Base-by-base conservation (phyloP, 371 early-diverging fungal species). In the Apophysomyces ossiformis region DNA sequence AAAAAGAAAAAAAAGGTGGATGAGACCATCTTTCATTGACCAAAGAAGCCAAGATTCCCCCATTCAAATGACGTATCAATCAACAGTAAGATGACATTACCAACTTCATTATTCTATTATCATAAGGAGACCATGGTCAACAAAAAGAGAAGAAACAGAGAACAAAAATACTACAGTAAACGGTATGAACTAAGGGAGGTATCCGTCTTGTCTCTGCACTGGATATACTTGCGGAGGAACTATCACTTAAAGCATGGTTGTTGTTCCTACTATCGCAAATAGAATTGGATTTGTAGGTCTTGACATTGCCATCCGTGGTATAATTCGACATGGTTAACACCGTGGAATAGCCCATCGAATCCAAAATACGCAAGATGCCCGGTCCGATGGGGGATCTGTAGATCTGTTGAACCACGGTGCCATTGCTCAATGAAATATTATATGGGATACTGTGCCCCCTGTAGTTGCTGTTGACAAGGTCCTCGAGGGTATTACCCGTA, bases 331-430 rank as follows among this genome's bases (percentile, higher is more conserved):
- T 68, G 1, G 78, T 81, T 9, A 81, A 37, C 4, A 76, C 73
- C 2, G 81, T 81, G 0, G 78, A 78, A 41, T 83, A 83, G 1
- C 81, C 81, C 44, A 83, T 77, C 0, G 79, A 73, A 43, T 83
- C 81, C 8, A 83, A 50, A 8, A 83, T 76, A 5, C 80, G 67
- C 57, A 83, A 50, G 7, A 83, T 74, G 11, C 81, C 83, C 8
- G 83, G 83, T 2, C 83, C 83, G 41, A 83, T 78, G 4, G 83
- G 72, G 2, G 78, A 83, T 8, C 39, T 41, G 54, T 83, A 83
- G 3, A n/a, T 35, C 9, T 46, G 36, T 37, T 69, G 61, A 4
- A 65, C 59, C 6, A 58, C 54, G 7, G 44, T 70, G 16, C 73
- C 69, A 45, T 61, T 68, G 7, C 16, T 21, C 5, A 62, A 13